A percentile compares a stretch with the other conserved stretches of the same genome.
Evolutionary conservation across 306 rosid species (phyloP).

Genomic region (Gastrolobium bilobum): DNA sequence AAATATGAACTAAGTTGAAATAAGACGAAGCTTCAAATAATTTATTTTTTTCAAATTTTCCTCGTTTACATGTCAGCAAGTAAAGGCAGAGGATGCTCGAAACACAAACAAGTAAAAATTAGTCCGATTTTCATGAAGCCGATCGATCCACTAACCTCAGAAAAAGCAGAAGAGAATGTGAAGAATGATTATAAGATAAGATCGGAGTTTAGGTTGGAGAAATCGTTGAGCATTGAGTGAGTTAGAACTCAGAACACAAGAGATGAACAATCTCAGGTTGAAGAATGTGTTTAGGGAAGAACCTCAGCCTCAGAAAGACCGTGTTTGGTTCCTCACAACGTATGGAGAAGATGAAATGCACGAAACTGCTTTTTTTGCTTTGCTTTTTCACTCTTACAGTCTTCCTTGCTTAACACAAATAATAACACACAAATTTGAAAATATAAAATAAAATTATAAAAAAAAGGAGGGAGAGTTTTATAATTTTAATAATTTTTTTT

Average conservation of each 20-base stretch:
- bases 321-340: conserved; percentile 65
- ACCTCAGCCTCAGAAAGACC: conserved; percentile 41
- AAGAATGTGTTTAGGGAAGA: conserved; percentile 42
- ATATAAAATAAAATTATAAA: not conserved
- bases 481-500: not conserved
- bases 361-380: conserved; percentile 65
- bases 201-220: conserved; percentile 38
- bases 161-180: conserved; percentile 30
- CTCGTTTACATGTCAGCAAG: conserved; percentile 13
- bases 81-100: not conserved
- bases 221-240: conserved; percentile 42
- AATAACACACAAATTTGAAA: not conserved
- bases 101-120: conserved; percentile 25
- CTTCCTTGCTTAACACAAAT: conserved; percentile 34
- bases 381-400: conserved; percentile 38
- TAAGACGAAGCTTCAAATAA: conserved; percentile 21
- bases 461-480: not conserved
- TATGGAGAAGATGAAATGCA: conserved; percentile 50
- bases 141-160: conserved; percentile 74
- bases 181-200: conserved; percentile 44
- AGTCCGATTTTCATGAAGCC: conserved; percentile 1
- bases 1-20: conserved; percentile 33
- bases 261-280: not conserved
- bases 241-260: conserved; percentile 32
- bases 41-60: not conserved